Conservation (phyloP, 495 filamentous ascomycete species). For the Trichoderma erinaceum region DNA sequence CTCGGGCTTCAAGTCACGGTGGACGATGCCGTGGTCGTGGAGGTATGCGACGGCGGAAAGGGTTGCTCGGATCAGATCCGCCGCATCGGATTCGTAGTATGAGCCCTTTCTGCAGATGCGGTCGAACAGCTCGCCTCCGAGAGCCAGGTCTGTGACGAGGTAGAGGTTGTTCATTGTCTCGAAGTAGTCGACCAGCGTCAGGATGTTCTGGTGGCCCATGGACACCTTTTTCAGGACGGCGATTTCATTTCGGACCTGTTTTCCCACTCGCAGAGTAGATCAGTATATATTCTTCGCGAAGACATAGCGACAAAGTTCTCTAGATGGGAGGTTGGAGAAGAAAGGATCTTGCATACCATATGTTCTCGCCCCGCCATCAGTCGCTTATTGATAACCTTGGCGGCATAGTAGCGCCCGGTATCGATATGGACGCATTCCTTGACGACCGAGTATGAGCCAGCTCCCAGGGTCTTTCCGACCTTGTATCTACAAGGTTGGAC, state of each 20-base stretch:
- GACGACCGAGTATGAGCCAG: conserved; percentile 97
- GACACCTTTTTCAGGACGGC: conserved; percentile 93
- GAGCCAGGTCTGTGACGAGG: conserved; percentile 91
- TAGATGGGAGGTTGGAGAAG: neutral
- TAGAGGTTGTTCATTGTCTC: conserved; percentile 99
- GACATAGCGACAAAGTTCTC: conserved; percentile 15
- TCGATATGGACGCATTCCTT: conserved; percentile 99
- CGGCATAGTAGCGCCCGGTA: conserved; percentile 95
- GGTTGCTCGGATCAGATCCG: conserved; percentile 88
- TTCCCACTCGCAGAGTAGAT: neutral
- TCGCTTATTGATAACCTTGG: conserved; percentile 98
- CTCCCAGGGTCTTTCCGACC: conserved; percentile 94
- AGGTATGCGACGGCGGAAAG: conserved; percentile 97
- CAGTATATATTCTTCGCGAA: conserved; percentile 8
- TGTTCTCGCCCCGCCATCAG: conserved; percentile 96
- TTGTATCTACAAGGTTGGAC: conserved; percentile 74
- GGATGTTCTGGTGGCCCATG: conserved; percentile 96
- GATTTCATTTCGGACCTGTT: conserved; percentile 92
- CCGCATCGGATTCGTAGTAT: conserved; percentile 96
- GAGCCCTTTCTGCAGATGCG: conserved; percentile 96
- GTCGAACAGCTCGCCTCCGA: conserved; percentile 95
- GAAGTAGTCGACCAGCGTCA: conserved; percentile 97
- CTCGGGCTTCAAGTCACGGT: conserved; percentile 74
- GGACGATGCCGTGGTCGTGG: conserved; percentile 96
- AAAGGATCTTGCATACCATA: conserved; percentile 59